Base-by-base conservation (phyloP, 352 stramenopile genomes). In the Phytophthora pini region DNA sequence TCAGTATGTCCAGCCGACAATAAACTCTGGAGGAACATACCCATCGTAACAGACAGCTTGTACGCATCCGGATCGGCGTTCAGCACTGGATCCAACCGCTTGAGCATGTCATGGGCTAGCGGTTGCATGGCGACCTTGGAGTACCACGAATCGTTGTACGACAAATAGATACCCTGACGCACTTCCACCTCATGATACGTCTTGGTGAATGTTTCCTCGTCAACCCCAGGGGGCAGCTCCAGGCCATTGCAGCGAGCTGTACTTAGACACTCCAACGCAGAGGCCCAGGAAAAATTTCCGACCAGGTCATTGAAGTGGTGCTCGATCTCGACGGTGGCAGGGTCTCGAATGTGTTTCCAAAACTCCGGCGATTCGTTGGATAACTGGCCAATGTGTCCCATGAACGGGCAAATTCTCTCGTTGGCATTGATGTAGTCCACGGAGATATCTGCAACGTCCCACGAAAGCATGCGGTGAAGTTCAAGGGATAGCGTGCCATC, bases 81-180 rank as follows among this genome's bases (percentile, higher is more conserved):
- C 20, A 94, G 43, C 29, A 70, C 72, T 5, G 60, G 61, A 32
- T 95, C 77, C 20, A 95, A 48, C 12, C 77, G 77, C 24, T 56
- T 74, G n/a, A 92, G 61, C 51, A 96, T 83, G 58, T 96, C 88
- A 22, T 72, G 62, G 48, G 84, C 73, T 27, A 94, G 82, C n/a
- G 83, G 88, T 62, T 94, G 86, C 88, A 96, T 96, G 43, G 84
- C 85, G 29, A 91, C 45, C 68, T 96, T 94, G 36, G 88, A 68
- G 63, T 85, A 93, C 83, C 82, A 90, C 51, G 83, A 93, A 49
- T 94, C 60, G 72, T 94, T 93, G 65, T 86, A 89, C 15, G 77
- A 84, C 3, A 92, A 65, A 61, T 82, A 90, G 7, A 94, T 54
- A 2, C 66, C 65, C 55, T 92, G 61, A 31, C 83, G 82, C 6